phyloP scores from a whole-genome alignment of 2,329 filamentous ascomycete genomes.

The Septoria petroselini region DNA sequence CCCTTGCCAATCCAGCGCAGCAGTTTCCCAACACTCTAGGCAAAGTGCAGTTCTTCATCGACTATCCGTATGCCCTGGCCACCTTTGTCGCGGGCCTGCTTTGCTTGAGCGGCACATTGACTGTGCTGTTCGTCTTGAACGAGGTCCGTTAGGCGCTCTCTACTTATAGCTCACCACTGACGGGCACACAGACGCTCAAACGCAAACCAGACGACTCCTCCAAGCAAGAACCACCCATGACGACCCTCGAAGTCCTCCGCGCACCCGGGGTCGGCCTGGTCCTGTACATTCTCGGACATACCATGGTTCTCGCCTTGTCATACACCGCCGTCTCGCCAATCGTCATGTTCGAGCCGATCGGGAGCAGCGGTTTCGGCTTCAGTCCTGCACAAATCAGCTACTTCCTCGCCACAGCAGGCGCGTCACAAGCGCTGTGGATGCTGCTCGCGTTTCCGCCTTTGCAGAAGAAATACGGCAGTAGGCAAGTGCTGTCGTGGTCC shows the following conservation, averaged over 20 bases:
- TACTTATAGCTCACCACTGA: neutral
- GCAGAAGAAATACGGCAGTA: constrained; percentile 65
- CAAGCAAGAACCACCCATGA: constrained; percentile 38
- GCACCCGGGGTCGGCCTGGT: constrained; percentile 64
- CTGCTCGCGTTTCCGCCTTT: constrained; percentile 66
- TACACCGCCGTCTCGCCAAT: constrained; percentile 70
- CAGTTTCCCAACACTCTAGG: constrained; percentile 62
- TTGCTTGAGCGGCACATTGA: constrained; percentile 53
- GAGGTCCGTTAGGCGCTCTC: constrained; percentile 28
- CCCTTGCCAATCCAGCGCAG: constrained; percentile 62
- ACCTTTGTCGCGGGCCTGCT: constrained; percentile 58
- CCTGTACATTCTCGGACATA: constrained; percentile 62
- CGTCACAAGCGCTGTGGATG: constrained; percentile 68
- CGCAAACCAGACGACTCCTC: constrained; percentile 25
- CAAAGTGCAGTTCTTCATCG: constrained; percentile 55
- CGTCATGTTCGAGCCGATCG: constrained; percentile 62
- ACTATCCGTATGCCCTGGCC: constrained; percentile 65
- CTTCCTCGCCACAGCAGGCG: constrained; percentile 62
- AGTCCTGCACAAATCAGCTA: constrained; percentile 61
- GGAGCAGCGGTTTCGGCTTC: constrained; percentile 65
- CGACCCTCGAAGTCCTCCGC: constrained; percentile 56
- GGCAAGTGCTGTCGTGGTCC: constrained; percentile 60
- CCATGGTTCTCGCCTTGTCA: constrained; percentile 65
- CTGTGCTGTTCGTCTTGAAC: constrained; percentile 57
- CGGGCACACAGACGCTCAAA: constrained; percentile 30